Conservation (phyloP, 345 rosid species). For the Laguncularia racemosa region DNA sequence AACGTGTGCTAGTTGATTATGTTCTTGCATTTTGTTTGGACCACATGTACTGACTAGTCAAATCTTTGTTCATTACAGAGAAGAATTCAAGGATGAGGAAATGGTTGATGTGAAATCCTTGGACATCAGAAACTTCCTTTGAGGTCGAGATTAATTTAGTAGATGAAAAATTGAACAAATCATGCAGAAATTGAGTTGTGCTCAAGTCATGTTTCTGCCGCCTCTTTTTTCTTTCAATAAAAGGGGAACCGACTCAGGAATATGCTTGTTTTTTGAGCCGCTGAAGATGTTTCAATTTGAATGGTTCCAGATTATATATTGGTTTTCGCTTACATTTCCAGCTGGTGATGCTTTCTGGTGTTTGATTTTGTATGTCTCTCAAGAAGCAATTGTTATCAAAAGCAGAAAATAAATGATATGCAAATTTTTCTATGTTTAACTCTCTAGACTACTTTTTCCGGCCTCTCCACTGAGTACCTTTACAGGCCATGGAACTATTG, state of each 20-base stretch:
- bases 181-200: conserved; percentile 1
- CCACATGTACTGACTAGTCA: neutral
- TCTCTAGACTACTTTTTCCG: too few relatives aligned
- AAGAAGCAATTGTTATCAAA: too few relatives aligned
- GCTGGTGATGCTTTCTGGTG: too few relatives aligned
- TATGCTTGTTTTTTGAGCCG: conserved; percentile 8
- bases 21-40: neutral
- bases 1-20: neutral
- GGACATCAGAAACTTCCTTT: conserved; percentile 90
- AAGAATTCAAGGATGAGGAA: conserved; percentile 84
- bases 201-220: neutral
- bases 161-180: neutral
- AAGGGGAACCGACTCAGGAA: conserved; percentile 2
- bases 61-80: conserved; percentile 37
- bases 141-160: conserved; percentile 8
- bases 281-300: too few relatives aligned
- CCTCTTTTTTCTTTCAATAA: neutral
- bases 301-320: too few relatives aligned
- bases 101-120: conserved; percentile 74
- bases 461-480: too few relatives aligned
- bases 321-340: too few relatives aligned
- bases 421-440: too few relatives aligned
- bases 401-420: too few relatives aligned
- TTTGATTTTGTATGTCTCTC: too few relatives aligned
- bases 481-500: too few relatives aligned